These are phyloP conservation scores for Suillus alpinus DNA, from an alignment of 768 basidiomycete species.

Conservation along the genomic window DNA sequence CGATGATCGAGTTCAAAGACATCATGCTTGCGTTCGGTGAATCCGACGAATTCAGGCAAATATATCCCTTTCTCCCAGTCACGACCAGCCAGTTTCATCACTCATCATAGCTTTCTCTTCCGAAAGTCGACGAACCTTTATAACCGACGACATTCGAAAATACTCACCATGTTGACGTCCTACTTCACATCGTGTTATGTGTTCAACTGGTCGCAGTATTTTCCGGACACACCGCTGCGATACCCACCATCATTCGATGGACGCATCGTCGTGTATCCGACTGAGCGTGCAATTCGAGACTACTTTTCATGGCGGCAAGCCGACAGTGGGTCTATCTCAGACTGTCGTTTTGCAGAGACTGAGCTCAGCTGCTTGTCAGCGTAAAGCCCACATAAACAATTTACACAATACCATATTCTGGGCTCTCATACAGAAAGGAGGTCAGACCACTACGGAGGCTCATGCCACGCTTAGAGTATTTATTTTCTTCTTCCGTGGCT, in stretches of 20 bases:
- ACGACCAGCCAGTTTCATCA: background rate
- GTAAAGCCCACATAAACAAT: slow-evolving; percentile 93
- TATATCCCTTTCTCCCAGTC: background rate
- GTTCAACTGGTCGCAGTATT: slow-evolving; percentile 78
- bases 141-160: slow-evolving; percentile 85
- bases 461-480: slow-evolving; percentile 73
- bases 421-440: slow-evolving; percentile 87
- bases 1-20: slow-evolving; percentile 84
- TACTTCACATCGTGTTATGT: slow-evolving; percentile 91
- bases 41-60: slow-evolving; percentile 94
- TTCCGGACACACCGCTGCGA: slow-evolving; percentile 65
- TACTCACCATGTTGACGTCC: slow-evolving; percentile 78
- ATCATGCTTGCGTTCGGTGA: slow-evolving; percentile 90
- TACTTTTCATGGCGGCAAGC: slow-evolving; percentile 97
- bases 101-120: slow-evolving; percentile 72
- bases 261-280: slow-evolving; percentile 80
- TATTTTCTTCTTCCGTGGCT: background rate
- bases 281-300: slow-evolving; percentile 69
- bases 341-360: slow-evolving; percentile 1
- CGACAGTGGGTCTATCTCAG: slow-evolving; percentile 64
- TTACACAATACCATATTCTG: slow-evolving; percentile 96
- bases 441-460: slow-evolving; percentile 73
- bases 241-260: slow-evolving; percentile 95
- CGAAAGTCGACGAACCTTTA: slow-evolving; percentile 73
- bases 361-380: slow-evolving; percentile 17